phyloP scores from a whole-genome alignment of 208 protist species.

The Histomonas meleagridis region DNA sequence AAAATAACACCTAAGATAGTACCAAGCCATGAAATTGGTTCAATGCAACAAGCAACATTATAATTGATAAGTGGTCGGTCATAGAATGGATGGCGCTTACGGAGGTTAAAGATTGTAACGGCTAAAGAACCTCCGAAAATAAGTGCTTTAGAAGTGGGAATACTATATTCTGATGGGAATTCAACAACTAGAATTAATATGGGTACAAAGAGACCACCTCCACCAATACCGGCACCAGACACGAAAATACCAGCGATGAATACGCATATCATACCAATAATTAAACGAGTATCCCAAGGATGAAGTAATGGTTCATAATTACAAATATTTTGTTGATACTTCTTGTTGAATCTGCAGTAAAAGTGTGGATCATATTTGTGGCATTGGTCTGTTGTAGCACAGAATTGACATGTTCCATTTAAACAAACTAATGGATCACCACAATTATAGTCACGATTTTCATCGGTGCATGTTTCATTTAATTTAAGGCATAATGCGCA shows the following conservation, averaged over 20 bases:
- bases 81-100: neutral
- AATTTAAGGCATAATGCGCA: too few species aligned
- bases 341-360: neutral
- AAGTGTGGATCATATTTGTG: neutral
- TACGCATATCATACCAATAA: neutral
- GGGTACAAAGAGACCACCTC: constrained; percentile 42
- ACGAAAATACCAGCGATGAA: constrained; percentile 35
- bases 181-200: constrained; percentile 23
- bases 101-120: constrained; percentile 36
- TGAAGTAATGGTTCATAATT: neutral
- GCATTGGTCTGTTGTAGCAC: neutral
- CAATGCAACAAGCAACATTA: constrained; percentile 37
- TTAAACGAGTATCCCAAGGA: neutral
- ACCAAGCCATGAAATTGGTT: constrained; percentile 39
- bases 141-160: constrained; percentile 38
- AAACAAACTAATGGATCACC: neutral
- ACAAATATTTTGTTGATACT: neutral
- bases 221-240: constrained; percentile 37
- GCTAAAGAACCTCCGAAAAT: constrained; percentile 42
- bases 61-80: constrained; percentile 42
- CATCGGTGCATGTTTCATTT: neutral
- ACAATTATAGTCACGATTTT: neutral
- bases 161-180: constrained; percentile 33
- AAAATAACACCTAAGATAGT: constrained; percentile 42
- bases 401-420: neutral